Conservation (phyloP, 2,329 filamentous ascomycete species). For the Xylariomycetidae sp. region DNA sequence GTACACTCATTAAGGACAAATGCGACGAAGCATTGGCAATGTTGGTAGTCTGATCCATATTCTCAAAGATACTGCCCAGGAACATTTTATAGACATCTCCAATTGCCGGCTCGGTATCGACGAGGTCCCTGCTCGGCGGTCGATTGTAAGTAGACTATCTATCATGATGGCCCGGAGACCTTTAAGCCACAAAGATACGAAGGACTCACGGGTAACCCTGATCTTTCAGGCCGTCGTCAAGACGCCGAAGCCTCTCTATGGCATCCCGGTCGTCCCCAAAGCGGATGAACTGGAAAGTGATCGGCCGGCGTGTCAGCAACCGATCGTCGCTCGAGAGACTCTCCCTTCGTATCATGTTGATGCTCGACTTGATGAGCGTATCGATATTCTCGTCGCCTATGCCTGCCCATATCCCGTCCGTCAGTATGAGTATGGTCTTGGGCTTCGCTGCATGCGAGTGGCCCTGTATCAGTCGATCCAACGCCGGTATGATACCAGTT, state of each 20-base stretch:
- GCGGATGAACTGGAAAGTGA: conserved; percentile 26
- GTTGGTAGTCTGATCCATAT: no score
- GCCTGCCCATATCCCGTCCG: conserved; percentile 8
- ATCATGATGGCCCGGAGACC: no score
- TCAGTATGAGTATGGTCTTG: conserved; percentile 12
- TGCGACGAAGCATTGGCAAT: no score
- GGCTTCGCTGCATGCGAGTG: conserved; percentile 2
- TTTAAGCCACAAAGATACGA: no score
- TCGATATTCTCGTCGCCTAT: conserved; percentile 5
- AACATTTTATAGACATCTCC: conserved; percentile 28
- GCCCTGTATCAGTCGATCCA: no score
- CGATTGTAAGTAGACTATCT: no score
- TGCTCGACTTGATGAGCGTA: background rate
- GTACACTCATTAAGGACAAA: no score
- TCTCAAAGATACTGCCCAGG: conserved; percentile 17
- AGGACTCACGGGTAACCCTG: no score
- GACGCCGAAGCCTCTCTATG: conserved; percentile 10
- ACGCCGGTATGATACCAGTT: no score
- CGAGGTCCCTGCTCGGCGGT: conserved; percentile 24
- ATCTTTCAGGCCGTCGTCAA: conserved; percentile 11
- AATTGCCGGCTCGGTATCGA: conserved; percentile 20
- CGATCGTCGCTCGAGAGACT: background rate
- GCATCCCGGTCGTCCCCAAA: conserved; percentile 22
- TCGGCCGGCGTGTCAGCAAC: conserved; percentile 11
- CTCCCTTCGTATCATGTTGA: no score